Evolutionary conservation across 306 rosid genomes (phyloP).

Genomic region (Herpetospermum pedunculosum): DNA sequence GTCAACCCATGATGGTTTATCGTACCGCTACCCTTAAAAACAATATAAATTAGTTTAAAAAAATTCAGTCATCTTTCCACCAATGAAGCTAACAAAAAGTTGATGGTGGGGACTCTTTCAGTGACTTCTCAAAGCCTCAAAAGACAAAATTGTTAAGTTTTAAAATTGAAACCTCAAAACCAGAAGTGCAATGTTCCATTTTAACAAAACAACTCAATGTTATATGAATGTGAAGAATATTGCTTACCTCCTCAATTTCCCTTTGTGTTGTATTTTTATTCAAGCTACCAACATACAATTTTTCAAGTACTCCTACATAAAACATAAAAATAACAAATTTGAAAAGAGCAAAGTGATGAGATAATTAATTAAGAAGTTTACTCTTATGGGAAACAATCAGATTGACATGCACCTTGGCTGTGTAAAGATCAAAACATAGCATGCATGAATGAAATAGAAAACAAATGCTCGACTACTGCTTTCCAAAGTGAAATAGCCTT

Average conservation of each 20-base stretch:
- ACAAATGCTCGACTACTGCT: not conserved
- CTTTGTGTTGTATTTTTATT: conserved; percentile 38
- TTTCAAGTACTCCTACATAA: conserved; percentile 40
- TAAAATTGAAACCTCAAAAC: not conserved
- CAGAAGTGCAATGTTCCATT: not conserved
- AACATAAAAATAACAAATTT: conserved; percentile 16
- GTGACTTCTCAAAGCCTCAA: not conserved
- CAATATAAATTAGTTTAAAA: not conserved
- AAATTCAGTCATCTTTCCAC: not conserved
- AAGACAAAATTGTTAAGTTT: not conserved
- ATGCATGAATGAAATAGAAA: not conserved
- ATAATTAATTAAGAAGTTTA: not conserved
- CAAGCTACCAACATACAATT: conserved; percentile 54
- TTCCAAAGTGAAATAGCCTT: not conserved
- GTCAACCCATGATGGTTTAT: no score
- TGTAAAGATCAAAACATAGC: not conserved
- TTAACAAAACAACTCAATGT: conserved; percentile 15
- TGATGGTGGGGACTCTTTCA: not conserved
- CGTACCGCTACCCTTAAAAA: not conserved
- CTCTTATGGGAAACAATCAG: not conserved
- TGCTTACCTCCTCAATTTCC: conserved; percentile 76
- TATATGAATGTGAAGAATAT: conserved; percentile 9
- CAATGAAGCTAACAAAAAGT: not conserved
- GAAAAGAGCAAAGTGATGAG: conserved; percentile 11
- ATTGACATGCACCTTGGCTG: not conserved